A percentile compares a stretch with the other conserved stretches of the same genome.
Evolutionary conservation across 768 basidiomycete genomes (phyloP).

Genomic region (Boletus barrowsii): DNA sequence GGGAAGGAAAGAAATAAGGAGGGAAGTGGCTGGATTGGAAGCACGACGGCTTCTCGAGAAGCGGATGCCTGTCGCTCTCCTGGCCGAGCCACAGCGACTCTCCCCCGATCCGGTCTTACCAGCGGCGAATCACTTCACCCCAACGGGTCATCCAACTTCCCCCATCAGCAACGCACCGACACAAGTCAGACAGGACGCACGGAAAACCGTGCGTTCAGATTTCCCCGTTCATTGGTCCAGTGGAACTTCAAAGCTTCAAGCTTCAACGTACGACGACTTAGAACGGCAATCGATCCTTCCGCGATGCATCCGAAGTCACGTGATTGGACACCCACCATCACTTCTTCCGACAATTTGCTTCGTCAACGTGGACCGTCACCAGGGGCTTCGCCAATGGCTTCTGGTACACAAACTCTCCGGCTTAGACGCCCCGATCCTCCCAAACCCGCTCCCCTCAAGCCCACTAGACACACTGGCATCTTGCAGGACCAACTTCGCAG

Average conservation of each 20-base stretch:
- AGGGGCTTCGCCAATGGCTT: constrained; percentile 31
- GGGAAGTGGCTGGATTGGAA: constrained; percentile 24
- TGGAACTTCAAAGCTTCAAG: background rate
- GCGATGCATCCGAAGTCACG: constrained; percentile 11
- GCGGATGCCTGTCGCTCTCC: constrained; percentile 21
- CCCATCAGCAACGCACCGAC: background rate
- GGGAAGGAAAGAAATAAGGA: constrained; percentile 28
- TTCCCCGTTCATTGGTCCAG: background rate
- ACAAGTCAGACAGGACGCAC: background rate
- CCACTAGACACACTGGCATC: constrained; percentile 59
- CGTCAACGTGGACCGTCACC: background rate
- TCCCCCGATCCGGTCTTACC: constrained; percentile 28
- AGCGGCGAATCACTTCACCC: constrained; percentile 24
- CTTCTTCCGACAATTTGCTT: background rate
- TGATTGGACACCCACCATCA: background rate
- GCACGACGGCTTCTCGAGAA: constrained; percentile 30
- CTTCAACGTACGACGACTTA: too few species aligned
- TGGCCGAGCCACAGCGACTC: constrained; percentile 26
- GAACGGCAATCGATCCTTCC: background rate
- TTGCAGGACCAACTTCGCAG: constrained; percentile 80
- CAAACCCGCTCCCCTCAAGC: constrained; percentile 25
- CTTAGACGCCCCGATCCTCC: constrained; percentile 43
- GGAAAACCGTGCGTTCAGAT: background rate
- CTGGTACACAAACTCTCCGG: constrained; percentile 48
- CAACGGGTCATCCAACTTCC: constrained; percentile 17